phyloP scores from a whole-genome alignment of 1,139 yeast species.

The Geotrichum phurueaensis region DNA sequence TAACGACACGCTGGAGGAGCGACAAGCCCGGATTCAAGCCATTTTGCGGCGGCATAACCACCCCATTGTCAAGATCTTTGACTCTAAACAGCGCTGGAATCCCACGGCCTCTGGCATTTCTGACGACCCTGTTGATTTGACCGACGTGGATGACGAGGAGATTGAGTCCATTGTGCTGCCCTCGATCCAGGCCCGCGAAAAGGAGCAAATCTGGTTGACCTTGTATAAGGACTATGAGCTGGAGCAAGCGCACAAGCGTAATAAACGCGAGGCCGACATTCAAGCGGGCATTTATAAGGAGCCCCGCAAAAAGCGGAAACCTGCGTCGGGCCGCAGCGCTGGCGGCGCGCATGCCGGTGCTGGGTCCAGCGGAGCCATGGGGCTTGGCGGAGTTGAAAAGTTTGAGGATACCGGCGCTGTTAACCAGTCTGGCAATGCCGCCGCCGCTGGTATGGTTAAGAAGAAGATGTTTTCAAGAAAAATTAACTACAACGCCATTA shows the following conservation, averaged over 20 bases:
- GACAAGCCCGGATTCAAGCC: conserved; percentile 16
- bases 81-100: conserved; percentile 6
- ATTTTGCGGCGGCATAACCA: conserved; percentile 17
- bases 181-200: conserved; percentile 60
- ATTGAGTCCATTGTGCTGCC: conserved; percentile 53
- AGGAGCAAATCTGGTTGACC: conserved; percentile 83
- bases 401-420: background rate
- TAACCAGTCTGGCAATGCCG: conserved; percentile 6
- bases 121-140: conserved; percentile 57
- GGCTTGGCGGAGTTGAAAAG: background rate
- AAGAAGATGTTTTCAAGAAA: conserved; percentile 14
- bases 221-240: conserved; percentile 78
- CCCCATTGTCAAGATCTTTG: conserved; percentile 12
- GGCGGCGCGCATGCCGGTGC: background rate
- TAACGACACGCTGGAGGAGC: conserved; percentile 6
- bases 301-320: conserved; percentile 32
- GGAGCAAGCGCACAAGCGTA: conserved; percentile 77
- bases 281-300: conserved; percentile 36
- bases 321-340: background rate
- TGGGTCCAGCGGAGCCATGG: background rate
- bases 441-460: conserved; percentile 12
- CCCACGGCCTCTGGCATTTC: conserved; percentile 43
- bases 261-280: conserved; percentile 82
- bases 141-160: conserved; percentile 81
- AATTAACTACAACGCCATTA: conserved; percentile 12